A percentile compares a stretch with the other conserved stretches of the same genome.
Conservation (phyloP, 106 monocot genomes). For the Dioscorea zingiberensis region DNA sequence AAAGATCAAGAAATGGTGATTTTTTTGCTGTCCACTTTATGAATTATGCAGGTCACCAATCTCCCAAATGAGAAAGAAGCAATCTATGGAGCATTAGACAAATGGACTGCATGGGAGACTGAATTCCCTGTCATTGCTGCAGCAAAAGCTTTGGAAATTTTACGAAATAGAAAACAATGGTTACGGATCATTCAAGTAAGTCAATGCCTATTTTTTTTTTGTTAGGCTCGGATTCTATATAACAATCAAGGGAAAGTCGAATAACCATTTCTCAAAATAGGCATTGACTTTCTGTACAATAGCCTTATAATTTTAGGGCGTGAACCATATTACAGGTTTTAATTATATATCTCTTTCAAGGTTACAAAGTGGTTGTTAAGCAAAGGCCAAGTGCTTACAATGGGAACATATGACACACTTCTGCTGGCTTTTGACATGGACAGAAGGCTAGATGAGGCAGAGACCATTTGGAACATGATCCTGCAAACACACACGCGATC, state of each 20-base stretch:
- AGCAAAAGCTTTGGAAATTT: slow-evolving; percentile 79
- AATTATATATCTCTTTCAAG: slow-evolving; percentile 24
- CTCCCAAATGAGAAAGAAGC: slow-evolving; percentile 81
- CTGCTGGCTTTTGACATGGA: slow-evolving; percentile 80
- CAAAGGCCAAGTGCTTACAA: slow-evolving; percentile 93
- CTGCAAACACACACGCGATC: slow-evolving; percentile 73
- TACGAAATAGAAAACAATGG: slow-evolving; percentile 63
- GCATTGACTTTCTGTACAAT: too few relatives aligned
- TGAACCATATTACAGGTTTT: too few relatives aligned
- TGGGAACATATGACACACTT: slow-evolving; percentile 79
- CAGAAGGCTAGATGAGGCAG: slow-evolving; percentile 72
- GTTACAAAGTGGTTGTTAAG: slow-evolving; percentile 84
- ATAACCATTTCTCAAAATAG: too few relatives aligned
- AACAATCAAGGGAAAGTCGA: too few relatives aligned
- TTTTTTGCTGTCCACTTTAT: too few relatives aligned
- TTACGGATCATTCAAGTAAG: slow-evolving; percentile 77
- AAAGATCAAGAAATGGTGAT: too few relatives aligned
- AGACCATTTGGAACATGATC: slow-evolving; percentile 58
- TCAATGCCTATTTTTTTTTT: background rate
- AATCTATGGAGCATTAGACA: slow-evolving; percentile 67
- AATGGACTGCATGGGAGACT: slow-evolving; percentile 83
- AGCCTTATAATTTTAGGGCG: too few relatives aligned
- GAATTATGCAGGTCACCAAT: slow-evolving; percentile 42
- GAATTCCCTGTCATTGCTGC: slow-evolving; percentile 90
- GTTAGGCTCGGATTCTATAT: too few relatives aligned